Percentiles rank a stretch among this genome's conserved stretches.
phyloP scores from a whole-genome alignment of 768 basidiomycete species.

The Pholiota conissans region DNA sequence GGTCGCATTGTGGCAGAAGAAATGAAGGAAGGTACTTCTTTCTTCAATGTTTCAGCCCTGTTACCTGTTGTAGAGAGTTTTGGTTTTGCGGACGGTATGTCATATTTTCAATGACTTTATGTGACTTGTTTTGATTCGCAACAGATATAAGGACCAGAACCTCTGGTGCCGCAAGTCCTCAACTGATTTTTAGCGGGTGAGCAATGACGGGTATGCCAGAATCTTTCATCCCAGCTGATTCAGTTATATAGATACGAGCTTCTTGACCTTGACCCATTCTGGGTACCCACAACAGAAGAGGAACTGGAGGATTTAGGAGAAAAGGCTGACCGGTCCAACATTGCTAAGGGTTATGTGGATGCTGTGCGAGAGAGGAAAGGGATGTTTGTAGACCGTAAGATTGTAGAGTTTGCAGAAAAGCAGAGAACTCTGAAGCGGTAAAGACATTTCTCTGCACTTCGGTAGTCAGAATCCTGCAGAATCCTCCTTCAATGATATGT shows the following conservation, averaged over 20 bases:
- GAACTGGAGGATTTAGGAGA: conserved; percentile 96
- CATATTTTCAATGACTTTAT: background rate
- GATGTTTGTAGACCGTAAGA: conserved; percentile 92
- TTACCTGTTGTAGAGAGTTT: conserved; percentile 97
- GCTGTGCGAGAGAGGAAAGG: conserved; percentile 89
- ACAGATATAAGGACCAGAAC: conserved; percentile 94
- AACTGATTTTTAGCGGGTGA: conserved; percentile 94
- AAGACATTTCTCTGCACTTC: too few relatives aligned
- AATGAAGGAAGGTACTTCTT: conserved; percentile 96
- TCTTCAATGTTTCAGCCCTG: conserved; percentile 89
- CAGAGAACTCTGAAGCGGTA: conserved; percentile 83
- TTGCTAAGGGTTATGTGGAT: conserved; percentile 95
- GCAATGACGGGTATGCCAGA: conserved; percentile 21
- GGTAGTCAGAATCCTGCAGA: too few relatives aligned
- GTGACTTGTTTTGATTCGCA: background rate
- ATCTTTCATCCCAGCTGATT: conserved; percentile 5
- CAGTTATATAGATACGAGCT: conserved; percentile 72
- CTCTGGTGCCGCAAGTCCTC: conserved; percentile 96
- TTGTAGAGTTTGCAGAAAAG: conserved; percentile 96
- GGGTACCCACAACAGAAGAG: conserved; percentile 97
- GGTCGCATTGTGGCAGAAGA: conserved; percentile 95
- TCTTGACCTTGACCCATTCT: conserved; percentile 93
- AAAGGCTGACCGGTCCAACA: conserved; percentile 89
- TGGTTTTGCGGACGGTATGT: conserved; percentile 91
- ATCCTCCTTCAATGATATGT: conserved; percentile 4